Evolutionary conservation across 371 early-diverging fungal species (phyloP), one percentile per base, ranked within the genome.

Genomic region (Circinella umbellata): DNA sequence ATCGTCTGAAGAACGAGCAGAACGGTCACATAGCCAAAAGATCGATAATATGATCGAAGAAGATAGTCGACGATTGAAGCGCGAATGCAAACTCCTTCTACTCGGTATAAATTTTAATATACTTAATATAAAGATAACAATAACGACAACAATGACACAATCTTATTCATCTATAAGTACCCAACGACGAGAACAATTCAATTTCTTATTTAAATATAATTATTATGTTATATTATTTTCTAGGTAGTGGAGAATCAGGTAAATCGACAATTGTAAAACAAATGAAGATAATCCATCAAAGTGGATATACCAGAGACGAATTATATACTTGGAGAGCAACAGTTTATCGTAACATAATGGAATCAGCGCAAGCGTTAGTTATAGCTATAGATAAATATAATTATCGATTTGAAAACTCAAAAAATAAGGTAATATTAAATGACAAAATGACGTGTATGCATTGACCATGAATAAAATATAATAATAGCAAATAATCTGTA

Each of bases 231-330:
- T 53, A n/a, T 18, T 53, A 36, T 27, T 10, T 14, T 36, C 11
- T 66, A 91, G 93, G 95, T 36, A 91, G 91, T 77, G 95, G 94
- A 66, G 96, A 96, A 79, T 93, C 94, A 35, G 96, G 96, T 63
- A 95, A 95, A 77, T 92, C 93, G 63, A 96, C 96, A 57, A 91
- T 96, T 76, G 89, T 95, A 42, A 96, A 96, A 64, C 96, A 96
- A 82, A 94, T 96, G 94, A 94, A 94, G 74, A 91, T 97, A 68
- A 94, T 97, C 73, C 94, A 96, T 76, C 93, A 93, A 72, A 87
- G 89, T 57, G 97, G 96, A 1, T 98, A 92, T 78, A 87, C 87
- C 14, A 80, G 85, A 66, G 92, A 90, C 47, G 98, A 97, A 73
- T 83, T 94, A 5, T 80, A 82, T 63, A 79, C 86, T 20, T 96